These are phyloP conservation scores for Teratosphaeria epicoccoides DNA, from an alignment of 2,329 filamentous ascomycete genomes.

Conservation along the genomic window DNA sequence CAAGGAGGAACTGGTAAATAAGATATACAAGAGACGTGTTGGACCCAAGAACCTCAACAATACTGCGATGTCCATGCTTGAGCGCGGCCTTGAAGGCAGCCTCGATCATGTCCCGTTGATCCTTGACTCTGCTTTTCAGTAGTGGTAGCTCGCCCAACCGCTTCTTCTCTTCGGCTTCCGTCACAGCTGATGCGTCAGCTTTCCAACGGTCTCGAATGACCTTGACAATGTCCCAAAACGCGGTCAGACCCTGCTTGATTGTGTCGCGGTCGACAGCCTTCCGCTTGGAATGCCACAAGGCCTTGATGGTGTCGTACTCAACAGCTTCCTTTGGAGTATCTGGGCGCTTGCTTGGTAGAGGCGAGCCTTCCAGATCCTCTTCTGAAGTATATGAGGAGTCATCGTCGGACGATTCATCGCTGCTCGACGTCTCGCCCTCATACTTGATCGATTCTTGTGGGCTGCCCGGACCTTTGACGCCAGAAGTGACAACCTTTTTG, in stretches of 20 bases:
- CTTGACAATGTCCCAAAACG: constrained; percentile 50
- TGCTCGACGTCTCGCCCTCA: constrained; percentile 34
- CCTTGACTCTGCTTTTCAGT: constrained; percentile 46
- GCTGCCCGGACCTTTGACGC: neutral
- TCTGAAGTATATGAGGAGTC: constrained; percentile 45
- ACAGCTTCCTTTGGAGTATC: constrained; percentile 41
- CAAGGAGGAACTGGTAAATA: constrained; percentile 40
- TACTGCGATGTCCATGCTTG: constrained; percentile 37
- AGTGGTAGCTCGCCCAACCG: constrained; percentile 42
- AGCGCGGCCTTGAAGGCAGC: constrained; percentile 37
- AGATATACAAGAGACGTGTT: constrained; percentile 33
- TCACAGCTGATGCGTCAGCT: constrained; percentile 44
- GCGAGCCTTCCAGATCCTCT: constrained; percentile 43
- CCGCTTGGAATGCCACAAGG: constrained; percentile 49
- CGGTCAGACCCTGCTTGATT: constrained; percentile 44
- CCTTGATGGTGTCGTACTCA: constrained; percentile 50
- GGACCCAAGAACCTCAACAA: constrained; percentile 30
- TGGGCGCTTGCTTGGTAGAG: constrained; percentile 43
- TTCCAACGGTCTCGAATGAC: constrained; percentile 53
- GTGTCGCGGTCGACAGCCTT: constrained; percentile 39
- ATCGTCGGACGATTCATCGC: constrained; percentile 36
- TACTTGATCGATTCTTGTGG: constrained; percentile 14
- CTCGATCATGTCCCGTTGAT: constrained; percentile 48
- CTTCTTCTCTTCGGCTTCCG: constrained; percentile 48
- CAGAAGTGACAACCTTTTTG: constrained; percentile 14